Evolutionary conservation across 169 alveolate species (phyloP).

Genomic region (Eimeria maxima): DNA sequence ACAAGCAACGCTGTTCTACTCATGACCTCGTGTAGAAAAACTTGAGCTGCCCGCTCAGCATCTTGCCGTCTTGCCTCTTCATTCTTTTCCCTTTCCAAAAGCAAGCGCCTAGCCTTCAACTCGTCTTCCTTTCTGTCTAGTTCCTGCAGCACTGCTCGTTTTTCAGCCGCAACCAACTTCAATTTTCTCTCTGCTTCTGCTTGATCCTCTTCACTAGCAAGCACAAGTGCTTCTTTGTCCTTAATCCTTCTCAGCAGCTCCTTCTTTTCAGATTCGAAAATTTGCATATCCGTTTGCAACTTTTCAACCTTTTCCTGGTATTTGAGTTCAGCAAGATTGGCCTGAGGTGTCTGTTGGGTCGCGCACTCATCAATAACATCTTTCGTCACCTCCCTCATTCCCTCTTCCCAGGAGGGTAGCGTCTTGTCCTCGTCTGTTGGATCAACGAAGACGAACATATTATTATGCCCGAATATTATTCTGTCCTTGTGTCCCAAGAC

Average conservation of each 20-base stretch:
- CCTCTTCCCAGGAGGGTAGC: conserved; percentile 83
- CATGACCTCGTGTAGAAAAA: conserved; percentile 76
- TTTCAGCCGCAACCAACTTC: conserved; percentile 75
- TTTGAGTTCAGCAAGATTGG: conserved; percentile 24
- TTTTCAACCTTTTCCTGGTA: conserved; percentile 59
- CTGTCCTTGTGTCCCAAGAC: conserved; percentile 66
- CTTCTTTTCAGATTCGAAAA: conserved; percentile 76
- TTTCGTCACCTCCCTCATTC: conserved; percentile 82
- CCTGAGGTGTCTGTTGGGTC: conserved; percentile 7
- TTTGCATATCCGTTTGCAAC: conserved; percentile 49
- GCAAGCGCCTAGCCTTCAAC: conserved; percentile 26
- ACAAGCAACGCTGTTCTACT: conserved; percentile 73
- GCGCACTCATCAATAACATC: conserved; percentile 67
- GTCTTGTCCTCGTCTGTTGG: conserved; percentile 78
- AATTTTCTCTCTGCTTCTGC: conserved; percentile 71
- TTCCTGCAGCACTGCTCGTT: conserved; percentile 65
- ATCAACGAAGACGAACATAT: conserved; percentile 78
- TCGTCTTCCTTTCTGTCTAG: conserved; percentile 71
- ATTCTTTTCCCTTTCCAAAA: conserved; percentile 60
- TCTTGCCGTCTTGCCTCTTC: conserved; percentile 69
- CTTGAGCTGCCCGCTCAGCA: conserved; percentile 78
- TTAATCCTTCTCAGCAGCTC: conserved; percentile 57
- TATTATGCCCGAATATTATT: conserved; percentile 79
- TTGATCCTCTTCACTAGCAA: conserved; percentile 76
- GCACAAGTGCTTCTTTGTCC: conserved; percentile 75